A percentile compares a stretch with the other conserved stretches of the same genome.
These are phyloP conservation scores for Saturnispora mendoncae DNA, from an alignment of 805 yeast species.

Conservation along the genomic window DNA sequence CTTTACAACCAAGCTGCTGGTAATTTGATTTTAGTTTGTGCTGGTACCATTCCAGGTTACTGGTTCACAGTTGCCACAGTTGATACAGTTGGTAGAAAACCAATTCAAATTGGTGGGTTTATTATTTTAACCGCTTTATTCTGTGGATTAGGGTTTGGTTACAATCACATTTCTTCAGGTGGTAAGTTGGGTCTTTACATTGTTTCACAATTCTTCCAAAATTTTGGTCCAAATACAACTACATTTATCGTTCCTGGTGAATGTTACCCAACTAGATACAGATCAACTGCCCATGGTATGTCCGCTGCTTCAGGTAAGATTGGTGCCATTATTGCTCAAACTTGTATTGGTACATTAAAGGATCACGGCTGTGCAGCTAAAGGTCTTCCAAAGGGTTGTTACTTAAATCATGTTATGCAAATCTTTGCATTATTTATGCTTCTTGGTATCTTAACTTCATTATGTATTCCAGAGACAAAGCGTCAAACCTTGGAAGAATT, in stretches of 20 bases:
- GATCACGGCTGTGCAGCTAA: constrained; percentile 66
- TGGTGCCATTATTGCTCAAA: constrained; percentile 90
- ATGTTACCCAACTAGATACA: constrained; percentile 86
- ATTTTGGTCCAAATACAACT: constrained; percentile 90
- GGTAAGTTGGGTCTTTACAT: constrained; percentile 73
- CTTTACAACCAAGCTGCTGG: constrained; percentile 81
- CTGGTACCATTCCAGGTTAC: constrained; percentile 93
- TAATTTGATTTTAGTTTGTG: constrained; percentile 86
- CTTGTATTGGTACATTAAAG: constrained; percentile 75
- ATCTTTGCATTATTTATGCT: constrained; percentile 89
- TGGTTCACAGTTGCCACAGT: constrained; percentile 78
- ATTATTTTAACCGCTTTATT: constrained; percentile 59
- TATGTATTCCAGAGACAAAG: constrained; percentile 83
- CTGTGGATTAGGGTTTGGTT: constrained; percentile 77
- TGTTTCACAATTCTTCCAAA: constrained; percentile 78
- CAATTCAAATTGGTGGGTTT: constrained; percentile 74
- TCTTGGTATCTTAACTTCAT: constrained; percentile 56
- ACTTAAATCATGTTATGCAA: constrained; percentile 88
- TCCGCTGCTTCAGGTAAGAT: constrained; percentile 89
- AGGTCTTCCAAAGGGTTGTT: constrained; percentile 49
- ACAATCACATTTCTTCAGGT: constrained; percentile 54
- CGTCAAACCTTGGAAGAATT: constrained; percentile 84
- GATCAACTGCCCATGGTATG: constrained; percentile 92
- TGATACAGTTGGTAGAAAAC: constrained; percentile 78
- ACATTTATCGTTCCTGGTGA: constrained; percentile 91